Evolutionary conservation across 2,329 filamentous ascomycete genomes (phyloP), one percentile per base, ranked within the genome.

Genomic region (Botryosphaeria agaves): DNA sequence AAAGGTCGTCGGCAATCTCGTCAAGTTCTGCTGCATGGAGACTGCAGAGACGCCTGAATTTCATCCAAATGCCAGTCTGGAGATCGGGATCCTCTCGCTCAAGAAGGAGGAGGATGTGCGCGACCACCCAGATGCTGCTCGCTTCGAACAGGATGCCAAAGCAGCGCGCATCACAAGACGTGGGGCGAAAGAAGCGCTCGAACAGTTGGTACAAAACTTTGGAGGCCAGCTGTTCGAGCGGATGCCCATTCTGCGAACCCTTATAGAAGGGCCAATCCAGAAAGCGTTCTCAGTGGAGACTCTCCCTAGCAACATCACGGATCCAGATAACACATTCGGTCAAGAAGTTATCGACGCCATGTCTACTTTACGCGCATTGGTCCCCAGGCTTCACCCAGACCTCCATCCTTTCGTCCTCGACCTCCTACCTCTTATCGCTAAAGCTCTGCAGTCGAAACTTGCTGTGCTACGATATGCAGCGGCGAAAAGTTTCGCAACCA

Each of bases 1-100:
- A 51, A 98, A 98, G 57, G 80, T 98, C 9, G 85, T 95, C 17
- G 76, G 81, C 28, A 98, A 98, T 47, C 56, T 98, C 31, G 82
- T 92, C 57, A 95, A 94, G 48, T 98, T 94, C 55, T 93, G 84
- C 38, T 98, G 89, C 47, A 83, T 94, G 45, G 89, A 98, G 49
- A 92, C 91, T 1, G 87, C 89, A 0, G 91, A 98, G 52, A 98
- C 91, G 0, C 89, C 89, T 0, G 89, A 95, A 46, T 95, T 95
- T 49, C 72, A 76, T 4, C 76, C 80, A 17, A 89, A 95, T 45
- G 79, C 78, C 2, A 52, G 63, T 26, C 76, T 91, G 45, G 79
- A 76, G 27, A 73, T 75, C 38, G 76, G 77, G 9, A 89, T 98
- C 33, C 58, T 98, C 11, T 95, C 89, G 0, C 74, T 98, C 52